phyloP scores from a whole-genome alignment of 108 stramenopile genomes.

The Pseudonitzschia multiseries region DNA sequence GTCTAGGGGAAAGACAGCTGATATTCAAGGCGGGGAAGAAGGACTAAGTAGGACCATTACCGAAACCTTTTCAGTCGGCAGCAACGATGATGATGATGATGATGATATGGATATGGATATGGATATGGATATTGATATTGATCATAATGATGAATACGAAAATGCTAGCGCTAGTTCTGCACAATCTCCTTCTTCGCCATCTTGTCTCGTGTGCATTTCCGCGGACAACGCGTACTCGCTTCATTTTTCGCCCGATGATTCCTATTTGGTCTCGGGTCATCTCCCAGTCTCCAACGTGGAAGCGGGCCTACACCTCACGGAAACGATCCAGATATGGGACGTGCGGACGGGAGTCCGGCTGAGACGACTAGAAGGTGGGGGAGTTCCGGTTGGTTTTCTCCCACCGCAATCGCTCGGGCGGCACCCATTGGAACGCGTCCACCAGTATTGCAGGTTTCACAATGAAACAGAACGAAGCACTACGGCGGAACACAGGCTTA shows the following conservation, averaged over 20 bases:
- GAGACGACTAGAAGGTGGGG: conserved; percentile 1
- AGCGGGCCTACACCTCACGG: background rate
- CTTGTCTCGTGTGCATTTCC: background rate
- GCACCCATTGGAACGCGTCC: background rate
- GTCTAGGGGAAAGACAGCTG: background rate
- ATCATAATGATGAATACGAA: background rate
- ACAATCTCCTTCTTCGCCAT: background rate
- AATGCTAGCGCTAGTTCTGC: background rate
- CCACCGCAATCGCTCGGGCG: background rate
- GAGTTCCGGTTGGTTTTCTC: background rate
- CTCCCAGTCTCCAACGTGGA: background rate
- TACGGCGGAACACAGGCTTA: background rate
- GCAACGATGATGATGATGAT: background rate
- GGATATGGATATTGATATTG: background rate
- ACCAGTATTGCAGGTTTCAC: background rate
- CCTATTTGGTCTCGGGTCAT: conserved; percentile 14
- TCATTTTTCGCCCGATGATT: conserved; percentile 23
- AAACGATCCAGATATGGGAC: conserved; percentile 20
- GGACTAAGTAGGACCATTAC: too few species aligned
- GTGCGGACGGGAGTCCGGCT: conserved; percentile 3
- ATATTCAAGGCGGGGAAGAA: background rate
- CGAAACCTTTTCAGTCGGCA: background rate
- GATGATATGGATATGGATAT: background rate
- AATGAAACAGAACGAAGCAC: background rate
- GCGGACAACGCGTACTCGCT: background rate